phyloP scores from a whole-genome alignment of 2,329 filamentous ascomycete species.

The Laburnicola sp. region DNA sequence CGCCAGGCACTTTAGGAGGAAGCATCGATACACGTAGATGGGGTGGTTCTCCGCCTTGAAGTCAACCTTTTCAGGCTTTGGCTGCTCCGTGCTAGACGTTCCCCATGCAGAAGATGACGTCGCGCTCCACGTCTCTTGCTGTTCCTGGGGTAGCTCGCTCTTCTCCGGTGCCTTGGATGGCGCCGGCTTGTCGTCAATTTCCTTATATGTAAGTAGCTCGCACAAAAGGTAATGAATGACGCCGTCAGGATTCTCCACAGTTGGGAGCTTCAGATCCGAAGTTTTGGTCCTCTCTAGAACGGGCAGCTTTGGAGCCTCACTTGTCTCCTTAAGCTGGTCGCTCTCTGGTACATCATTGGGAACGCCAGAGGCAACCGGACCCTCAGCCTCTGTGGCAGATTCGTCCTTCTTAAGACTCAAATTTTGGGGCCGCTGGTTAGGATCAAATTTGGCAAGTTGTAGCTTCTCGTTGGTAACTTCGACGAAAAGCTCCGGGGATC shows the following conservation, averaged over 20 bases:
- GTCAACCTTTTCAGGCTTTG: conserved; percentile 68
- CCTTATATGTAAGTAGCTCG: conserved; percentile 87
- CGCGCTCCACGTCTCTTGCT: conserved; percentile 14
- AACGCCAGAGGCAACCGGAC: conserved; percentile 17
- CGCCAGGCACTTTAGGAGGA: conserved; percentile 86
- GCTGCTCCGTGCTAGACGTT: conserved; percentile 23
- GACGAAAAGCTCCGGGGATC: conserved; percentile 82
- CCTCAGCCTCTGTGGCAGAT: conserved; percentile 25
- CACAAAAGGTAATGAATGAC: conserved; percentile 94
- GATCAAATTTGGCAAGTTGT: conserved; percentile 68
- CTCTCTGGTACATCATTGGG: conserved; percentile 39
- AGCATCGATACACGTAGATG: conserved; percentile 95
- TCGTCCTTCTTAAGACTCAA: conserved; percentile 58
- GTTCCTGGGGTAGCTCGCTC: conserved; percentile 23
- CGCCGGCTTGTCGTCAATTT: conserved; percentile 83
- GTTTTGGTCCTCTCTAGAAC: conserved; percentile 68
- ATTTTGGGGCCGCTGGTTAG: conserved; percentile 56
- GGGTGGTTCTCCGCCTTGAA: conserved; percentile 94
- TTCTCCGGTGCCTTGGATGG: conserved; percentile 50
- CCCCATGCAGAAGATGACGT: conserved; percentile 15
- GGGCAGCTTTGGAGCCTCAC: conserved; percentile 41
- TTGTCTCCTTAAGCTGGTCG: conserved; percentile 40
- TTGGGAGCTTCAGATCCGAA: conserved; percentile 74
- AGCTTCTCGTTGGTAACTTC: conserved; percentile 84
- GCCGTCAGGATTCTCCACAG: conserved; percentile 90